A percentile compares a stretch with the other conserved stretches of the same genome.
These are phyloP conservation scores for Trichoderma polysporum DNA, from an alignment of 2,329 filamentous ascomycete genomes.

Conservation along the genomic window DNA sequence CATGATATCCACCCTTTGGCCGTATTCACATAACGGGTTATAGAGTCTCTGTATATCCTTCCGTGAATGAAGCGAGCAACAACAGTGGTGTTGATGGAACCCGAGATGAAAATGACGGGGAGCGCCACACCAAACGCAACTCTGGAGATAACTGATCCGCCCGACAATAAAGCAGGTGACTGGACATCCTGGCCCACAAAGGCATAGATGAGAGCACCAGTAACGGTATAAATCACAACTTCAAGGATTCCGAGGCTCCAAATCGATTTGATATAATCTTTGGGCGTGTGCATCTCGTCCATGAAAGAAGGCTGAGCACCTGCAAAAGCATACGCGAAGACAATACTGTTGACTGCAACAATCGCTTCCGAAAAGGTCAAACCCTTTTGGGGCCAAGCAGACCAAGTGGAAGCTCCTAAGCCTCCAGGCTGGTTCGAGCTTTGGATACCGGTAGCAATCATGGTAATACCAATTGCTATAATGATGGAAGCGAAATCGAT, in stretches of 20 bases:
- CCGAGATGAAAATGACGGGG: conserved; percentile 72
- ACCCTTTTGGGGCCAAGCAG: conserved; percentile 45
- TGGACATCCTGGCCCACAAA: conserved; percentile 64
- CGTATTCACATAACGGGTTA: conserved; percentile 49
- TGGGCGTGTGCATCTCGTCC: conserved; percentile 53
- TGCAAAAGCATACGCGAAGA: conserved; percentile 65
- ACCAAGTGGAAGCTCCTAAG: conserved; percentile 39
- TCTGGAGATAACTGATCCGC: conserved; percentile 58
- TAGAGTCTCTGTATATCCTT: conserved; percentile 43
- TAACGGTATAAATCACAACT: conserved; percentile 64
- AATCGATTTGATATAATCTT: conserved; percentile 54
- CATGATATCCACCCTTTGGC: conserved; percentile 52
- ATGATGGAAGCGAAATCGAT: conserved; percentile 62
- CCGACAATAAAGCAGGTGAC: conserved; percentile 67
- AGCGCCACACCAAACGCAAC: conserved; percentile 68
- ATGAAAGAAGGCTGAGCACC: conserved; percentile 54
- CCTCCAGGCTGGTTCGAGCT: conserved; percentile 33
- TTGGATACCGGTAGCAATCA: conserved; percentile 61
- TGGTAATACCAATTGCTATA: conserved; percentile 62
- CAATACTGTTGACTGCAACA: conserved; percentile 64
- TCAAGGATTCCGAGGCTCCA: conserved; percentile 61
- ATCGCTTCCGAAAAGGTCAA: conserved; percentile 57
- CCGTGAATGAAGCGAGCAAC: conserved; percentile 48
- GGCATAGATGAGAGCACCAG: conserved; percentile 66
- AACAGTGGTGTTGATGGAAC: conserved; percentile 63